These are phyloP conservation scores for Coemansia sp. DNA, from an alignment of 192 early-diverging fungal genomes.

Conservation along the genomic window DNA sequence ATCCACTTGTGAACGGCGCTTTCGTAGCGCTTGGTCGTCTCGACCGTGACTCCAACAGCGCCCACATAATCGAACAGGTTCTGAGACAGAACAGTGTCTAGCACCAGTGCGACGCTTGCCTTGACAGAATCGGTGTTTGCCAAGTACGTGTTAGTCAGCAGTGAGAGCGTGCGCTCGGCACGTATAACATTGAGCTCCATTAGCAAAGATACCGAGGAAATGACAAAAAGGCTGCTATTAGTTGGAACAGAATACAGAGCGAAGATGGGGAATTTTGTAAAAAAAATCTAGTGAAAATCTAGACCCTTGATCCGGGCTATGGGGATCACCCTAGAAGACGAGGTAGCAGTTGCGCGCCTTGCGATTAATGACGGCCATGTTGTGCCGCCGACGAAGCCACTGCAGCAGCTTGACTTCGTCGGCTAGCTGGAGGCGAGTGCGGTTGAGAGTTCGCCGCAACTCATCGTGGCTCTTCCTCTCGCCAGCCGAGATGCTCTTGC, in stretches of 20 bases:
- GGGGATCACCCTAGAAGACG: slow-evolving; percentile 14
- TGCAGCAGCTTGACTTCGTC: slow-evolving; percentile 50
- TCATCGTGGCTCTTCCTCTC: slow-evolving; percentile 32
- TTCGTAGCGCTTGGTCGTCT: slow-evolving; percentile 32
- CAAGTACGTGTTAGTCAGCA: slow-evolving; percentile 43
- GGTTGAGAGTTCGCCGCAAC: slow-evolving; percentile 28
- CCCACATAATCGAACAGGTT: slow-evolving; percentile 31
- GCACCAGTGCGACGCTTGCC: slow-evolving; percentile 25
- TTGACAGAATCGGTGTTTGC: slow-evolving; percentile 41
- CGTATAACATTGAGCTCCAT: slow-evolving; percentile 42
- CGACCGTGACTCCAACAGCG: slow-evolving; percentile 5
- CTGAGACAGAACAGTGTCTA: slow-evolving; percentile 45
- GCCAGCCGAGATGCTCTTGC: slow-evolving; percentile 30
- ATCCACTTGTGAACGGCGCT: slow-evolving; percentile 46
- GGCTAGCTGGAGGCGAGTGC: slow-evolving; percentile 34
- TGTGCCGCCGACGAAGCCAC: slow-evolving; percentile 50
- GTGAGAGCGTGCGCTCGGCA: slow-evolving; percentile 48
- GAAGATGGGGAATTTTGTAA: slow-evolving; percentile 2
- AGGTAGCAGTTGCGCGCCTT: slow-evolving; percentile 31
- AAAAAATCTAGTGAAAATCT: background rate
- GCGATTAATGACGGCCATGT: slow-evolving; percentile 37
- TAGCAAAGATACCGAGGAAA: no score
- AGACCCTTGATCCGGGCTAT: slow-evolving; percentile 9
- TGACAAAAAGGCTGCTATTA: background rate
- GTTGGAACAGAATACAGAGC: background rate